Evolutionary conservation across 75 land plant genomes (phyloP).

Genomic region (Cunninghamia lanceolata): DNA sequence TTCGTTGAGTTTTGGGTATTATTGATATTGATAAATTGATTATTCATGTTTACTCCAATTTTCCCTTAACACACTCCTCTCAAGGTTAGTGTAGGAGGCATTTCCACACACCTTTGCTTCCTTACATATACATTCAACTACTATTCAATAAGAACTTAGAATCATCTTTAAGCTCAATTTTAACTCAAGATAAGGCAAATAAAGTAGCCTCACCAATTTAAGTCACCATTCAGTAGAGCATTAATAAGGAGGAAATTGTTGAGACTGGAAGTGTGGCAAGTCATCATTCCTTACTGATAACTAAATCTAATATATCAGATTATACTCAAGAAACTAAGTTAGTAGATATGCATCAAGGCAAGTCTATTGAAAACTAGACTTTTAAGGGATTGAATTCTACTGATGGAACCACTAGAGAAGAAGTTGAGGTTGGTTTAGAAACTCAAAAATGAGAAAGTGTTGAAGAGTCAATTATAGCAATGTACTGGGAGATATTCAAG

Average conservation of each 20-base stretch:
- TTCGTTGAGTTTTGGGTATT: too few relatives aligned
- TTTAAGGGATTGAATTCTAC: neutral
- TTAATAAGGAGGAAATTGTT: neutral
- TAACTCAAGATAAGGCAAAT: neutral
- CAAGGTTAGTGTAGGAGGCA: too few relatives aligned
- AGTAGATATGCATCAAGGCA: neutral
- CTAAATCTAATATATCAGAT: neutral
- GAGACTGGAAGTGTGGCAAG: neutral
- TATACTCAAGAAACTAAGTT: neutral
- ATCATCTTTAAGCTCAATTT: too few relatives aligned
- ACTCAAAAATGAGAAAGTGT: neutral
- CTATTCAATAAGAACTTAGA: too few relatives aligned
- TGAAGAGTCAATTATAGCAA: neutral
- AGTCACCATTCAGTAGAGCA: neutral
- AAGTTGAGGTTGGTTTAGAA: neutral
- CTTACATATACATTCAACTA: too few relatives aligned
- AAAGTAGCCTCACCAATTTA: neutral
- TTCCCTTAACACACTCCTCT: too few relatives aligned
- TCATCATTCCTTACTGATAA: neutral
- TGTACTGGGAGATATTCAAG: too few relatives aligned
- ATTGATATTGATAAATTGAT: too few relatives aligned
- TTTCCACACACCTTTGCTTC: too few relatives aligned
- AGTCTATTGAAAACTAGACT: neutral
- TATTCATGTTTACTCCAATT: too few relatives aligned
- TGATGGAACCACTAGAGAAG: neutral